phyloP scores from a whole-genome alignment of 305 asterid genomes.

The Nicotiana rustica region DNA sequence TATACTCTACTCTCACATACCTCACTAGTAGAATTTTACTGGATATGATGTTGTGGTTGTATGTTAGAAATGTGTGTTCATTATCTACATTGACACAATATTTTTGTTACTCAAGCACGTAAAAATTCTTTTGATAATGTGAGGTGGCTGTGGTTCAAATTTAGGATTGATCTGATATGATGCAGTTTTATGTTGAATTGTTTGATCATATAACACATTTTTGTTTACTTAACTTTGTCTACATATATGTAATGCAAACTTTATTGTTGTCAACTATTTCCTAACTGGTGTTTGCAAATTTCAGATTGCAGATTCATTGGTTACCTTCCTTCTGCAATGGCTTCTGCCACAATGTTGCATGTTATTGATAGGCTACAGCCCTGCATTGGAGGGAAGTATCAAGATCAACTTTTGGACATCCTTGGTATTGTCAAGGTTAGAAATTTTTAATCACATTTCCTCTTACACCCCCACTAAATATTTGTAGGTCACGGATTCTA shows the following conservation, averaged over 20 bases:
- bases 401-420: constrained; percentile 61
- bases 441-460: background rate
- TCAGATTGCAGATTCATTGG: constrained; percentile 70
- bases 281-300: background rate
- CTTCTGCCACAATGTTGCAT: constrained; percentile 80
- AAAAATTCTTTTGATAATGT: no score
- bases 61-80: no score
- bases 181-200: no score
- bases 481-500: no score
- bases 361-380: constrained; percentile 67
- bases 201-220: background rate
- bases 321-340: constrained; percentile 75
- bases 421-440: constrained; percentile 74
- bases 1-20: no score
- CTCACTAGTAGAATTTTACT: no score
- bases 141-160: no score
- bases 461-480: no score
- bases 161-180: no score
- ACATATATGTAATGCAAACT: background rate
- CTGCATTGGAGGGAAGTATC: constrained; percentile 54
- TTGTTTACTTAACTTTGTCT: background rate
- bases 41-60: no score
- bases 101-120: no score
- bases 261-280: background rate
- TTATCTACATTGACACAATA: no score